Evolutionary conservation across 805 yeast species (phyloP).

Genomic region (Grigorovia transvaalensis): DNA sequence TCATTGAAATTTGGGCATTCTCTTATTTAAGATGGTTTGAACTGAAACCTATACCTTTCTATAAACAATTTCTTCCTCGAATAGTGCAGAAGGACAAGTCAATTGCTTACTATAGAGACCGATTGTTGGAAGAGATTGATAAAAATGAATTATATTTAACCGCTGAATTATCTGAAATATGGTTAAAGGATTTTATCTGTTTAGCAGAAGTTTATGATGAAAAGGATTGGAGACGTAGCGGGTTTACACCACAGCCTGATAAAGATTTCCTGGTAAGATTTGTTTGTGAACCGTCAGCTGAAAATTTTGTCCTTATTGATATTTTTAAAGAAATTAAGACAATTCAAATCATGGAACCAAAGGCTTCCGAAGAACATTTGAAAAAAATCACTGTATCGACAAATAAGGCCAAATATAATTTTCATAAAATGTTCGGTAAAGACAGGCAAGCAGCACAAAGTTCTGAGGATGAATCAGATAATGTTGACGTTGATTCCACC

Average conservation of each 20-base stretch:
- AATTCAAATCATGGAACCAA: slow-evolving; percentile 16
- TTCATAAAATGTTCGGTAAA: background rate
- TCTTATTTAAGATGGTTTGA: slow-evolving; percentile 39
- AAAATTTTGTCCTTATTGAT: slow-evolving; percentile 14
- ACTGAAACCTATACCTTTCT: slow-evolving; percentile 25
- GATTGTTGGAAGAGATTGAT: slow-evolving; percentile 15
- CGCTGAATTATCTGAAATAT: slow-evolving; percentile 37
- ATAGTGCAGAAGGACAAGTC: slow-evolving; percentile 13
- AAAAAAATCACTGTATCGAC: slow-evolving; percentile 16
- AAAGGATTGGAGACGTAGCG: slow-evolving; percentile 28
- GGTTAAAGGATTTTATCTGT: slow-evolving; percentile 34
- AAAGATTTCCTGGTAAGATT: slow-evolving; percentile 25
- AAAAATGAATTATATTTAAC: slow-evolving; percentile 46
- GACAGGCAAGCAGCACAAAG: background rate
- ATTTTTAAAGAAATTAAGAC: slow-evolving; percentile 15
- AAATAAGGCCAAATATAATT: background rate
- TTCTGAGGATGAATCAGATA: background rate
- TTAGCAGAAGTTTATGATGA: slow-evolving; percentile 36
- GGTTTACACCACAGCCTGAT: slow-evolving; percentile 5
- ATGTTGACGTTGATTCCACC: background rate
- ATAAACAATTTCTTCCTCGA: slow-evolving; percentile 17
- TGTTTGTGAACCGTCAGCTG: slow-evolving; percentile 29
- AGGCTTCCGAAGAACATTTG: slow-evolving; percentile 18
- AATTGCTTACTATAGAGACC: slow-evolving; percentile 10
- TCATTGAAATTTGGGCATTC: slow-evolving; percentile 38